Percentiles rank a stretch among this genome's conserved stretches.
These are phyloP conservation scores for Leishmania martiniquensis DNA, from an alignment of 208 protist genomes.

Conservation along the genomic window DNA sequence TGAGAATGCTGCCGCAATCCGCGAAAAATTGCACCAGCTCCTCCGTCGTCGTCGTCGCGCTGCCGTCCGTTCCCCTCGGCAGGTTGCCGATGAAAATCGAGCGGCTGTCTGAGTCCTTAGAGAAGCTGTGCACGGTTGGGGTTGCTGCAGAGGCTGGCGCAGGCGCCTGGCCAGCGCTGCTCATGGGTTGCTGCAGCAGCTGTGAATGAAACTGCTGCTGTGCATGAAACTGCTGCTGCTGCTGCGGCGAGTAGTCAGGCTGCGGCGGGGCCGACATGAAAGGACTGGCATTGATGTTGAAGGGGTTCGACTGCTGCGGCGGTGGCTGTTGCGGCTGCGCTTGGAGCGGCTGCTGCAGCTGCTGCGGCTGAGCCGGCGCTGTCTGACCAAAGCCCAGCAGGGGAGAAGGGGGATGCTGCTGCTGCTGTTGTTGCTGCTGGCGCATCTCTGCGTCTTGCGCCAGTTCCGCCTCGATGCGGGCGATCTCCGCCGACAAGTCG, in stretches of 20 bases:
- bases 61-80: conserved; percentile 68
- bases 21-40: conserved; percentile 83
- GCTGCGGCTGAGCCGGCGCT: conserved; percentile 26
- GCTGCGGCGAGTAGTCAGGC: conserved; percentile 17
- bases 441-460: conserved; percentile 64
- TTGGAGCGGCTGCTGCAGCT: conserved; percentile 33
- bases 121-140: conserved; percentile 51
- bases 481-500: conserved; percentile 79
- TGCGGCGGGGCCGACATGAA: conserved; percentile 25
- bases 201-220: conserved; percentile 25
- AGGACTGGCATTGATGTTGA: conserved; percentile 22
- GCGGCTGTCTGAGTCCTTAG: conserved; percentile 82
- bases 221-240: conserved; percentile 24
- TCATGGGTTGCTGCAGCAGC: conserved; percentile 14
- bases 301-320: conserved; percentile 17
- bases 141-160: background rate
- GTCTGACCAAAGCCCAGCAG: conserved; percentile 18
- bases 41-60: conserved; percentile 70
- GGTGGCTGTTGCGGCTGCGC: conserved; percentile 26
- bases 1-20: conserved; percentile 80
- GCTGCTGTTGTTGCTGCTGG: conserved; percentile 56
- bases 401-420: conserved; percentile 29
- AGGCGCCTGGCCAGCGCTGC: background rate
- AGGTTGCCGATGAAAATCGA: conserved; percentile 88
- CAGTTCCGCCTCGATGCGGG: conserved; percentile 77